Conservation (phyloP, 1,139 yeast species). For the Yamadazyma sp. region DNA sequence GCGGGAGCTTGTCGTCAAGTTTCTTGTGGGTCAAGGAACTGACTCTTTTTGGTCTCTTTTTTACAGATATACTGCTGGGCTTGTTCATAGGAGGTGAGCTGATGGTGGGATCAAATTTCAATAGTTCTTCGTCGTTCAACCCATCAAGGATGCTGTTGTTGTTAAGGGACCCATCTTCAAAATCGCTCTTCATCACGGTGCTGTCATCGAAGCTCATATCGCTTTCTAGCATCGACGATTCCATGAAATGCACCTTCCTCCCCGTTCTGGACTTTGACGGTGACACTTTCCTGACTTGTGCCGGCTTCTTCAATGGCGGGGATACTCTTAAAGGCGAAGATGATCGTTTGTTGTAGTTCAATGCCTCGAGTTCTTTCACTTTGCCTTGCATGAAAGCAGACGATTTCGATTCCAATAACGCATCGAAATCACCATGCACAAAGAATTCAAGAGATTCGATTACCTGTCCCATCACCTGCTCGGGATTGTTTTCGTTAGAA, state of each 20-base stretch:
- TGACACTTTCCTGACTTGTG: slow-evolving; percentile 11
- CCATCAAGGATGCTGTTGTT: slow-evolving; percentile 20
- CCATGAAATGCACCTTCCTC: slow-evolving; percentile 33
- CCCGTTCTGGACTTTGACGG: slow-evolving; percentile 8
- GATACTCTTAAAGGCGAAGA: slow-evolving; percentile 32
- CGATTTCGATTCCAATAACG: slow-evolving; percentile 30
- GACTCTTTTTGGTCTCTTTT: slow-evolving; percentile 9
- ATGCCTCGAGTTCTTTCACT: slow-evolving; percentile 16
- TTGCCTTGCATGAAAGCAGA: slow-evolving; percentile 31
- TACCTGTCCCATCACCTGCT: slow-evolving; percentile 11
- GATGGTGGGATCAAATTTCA: slow-evolving; percentile 28
- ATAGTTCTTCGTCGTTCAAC: slow-evolving; percentile 27
- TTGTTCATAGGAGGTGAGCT: slow-evolving; percentile 31
- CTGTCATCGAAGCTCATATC: slow-evolving; percentile 28
- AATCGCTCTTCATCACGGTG: slow-evolving; percentile 21
- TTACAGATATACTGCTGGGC: slow-evolving; percentile 3
- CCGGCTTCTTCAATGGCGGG: slow-evolving; percentile 27
- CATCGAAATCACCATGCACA: slow-evolving; percentile 40
- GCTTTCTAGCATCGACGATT: slow-evolving; percentile 18
- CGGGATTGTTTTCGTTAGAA: slow-evolving; percentile 2
- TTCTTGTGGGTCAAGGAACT: slow-evolving; percentile 20
- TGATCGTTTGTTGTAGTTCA: slow-evolving; percentile 20
- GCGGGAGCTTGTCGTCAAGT: slow-evolving; percentile 24
- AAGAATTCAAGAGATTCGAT: slow-evolving; percentile 25
- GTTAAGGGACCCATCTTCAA: slow-evolving; percentile 28